A percentile compares a stretch with the other conserved stretches of the same genome.
Evolutionary conservation across 306 rosid species (phyloP).

Genomic region (Begonia fuchsioides): DNA sequence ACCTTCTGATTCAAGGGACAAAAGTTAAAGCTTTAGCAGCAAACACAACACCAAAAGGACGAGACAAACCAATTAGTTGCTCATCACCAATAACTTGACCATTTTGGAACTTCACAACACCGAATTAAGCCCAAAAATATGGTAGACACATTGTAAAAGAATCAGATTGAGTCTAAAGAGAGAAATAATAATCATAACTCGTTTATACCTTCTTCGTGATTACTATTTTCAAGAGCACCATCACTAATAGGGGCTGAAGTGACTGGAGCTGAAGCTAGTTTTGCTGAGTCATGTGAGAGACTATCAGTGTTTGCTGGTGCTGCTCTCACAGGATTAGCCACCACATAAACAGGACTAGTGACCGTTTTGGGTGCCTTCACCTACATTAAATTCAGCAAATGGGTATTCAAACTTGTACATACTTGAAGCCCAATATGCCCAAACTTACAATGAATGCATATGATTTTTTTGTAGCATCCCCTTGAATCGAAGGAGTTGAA

Average conservation of each 20-base stretch:
- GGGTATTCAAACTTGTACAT: too few relatives aligned
- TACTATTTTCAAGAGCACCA: slow-evolving; percentile 44
- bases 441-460: slow-evolving; percentile 86
- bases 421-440: too few relatives aligned
- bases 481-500: slow-evolving; percentile 43
- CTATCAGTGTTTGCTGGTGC: slow-evolving; percentile 37
- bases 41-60: too few relatives aligned
- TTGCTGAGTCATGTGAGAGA: slow-evolving; percentile 28
- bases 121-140: not conserved
- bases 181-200: not conserved
- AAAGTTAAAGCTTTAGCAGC: too few relatives aligned
- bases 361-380: slow-evolving; percentile 55
- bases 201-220: slow-evolving; percentile 67
- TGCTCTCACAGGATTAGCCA: slow-evolving; percentile 33
- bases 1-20: slow-evolving; percentile 50
- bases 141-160: not conserved
- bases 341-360: slow-evolving; percentile 32
- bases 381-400: slow-evolving; percentile 18
- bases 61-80: not conserved
- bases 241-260: slow-evolving; percentile 39
- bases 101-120: not conserved
- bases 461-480: slow-evolving; percentile 59
- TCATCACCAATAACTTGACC: not conserved
- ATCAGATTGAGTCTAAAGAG: not conserved
- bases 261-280: slow-evolving; percentile 38